Conservation (phyloP, 768 basidiomycete genomes). For the Mycena capillaripes region DNA sequence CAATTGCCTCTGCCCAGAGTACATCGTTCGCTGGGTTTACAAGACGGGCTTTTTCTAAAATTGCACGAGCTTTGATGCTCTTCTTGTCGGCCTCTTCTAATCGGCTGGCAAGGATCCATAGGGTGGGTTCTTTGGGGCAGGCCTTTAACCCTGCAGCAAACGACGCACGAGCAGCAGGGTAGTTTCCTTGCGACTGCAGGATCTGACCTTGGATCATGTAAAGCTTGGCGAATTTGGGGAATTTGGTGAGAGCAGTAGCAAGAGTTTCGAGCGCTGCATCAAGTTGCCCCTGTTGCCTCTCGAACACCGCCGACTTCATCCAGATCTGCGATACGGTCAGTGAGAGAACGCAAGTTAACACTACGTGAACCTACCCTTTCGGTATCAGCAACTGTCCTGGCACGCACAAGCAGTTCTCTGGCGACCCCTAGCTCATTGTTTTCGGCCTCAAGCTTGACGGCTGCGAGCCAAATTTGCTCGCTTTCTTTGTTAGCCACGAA, state of each 20-base stretch:
- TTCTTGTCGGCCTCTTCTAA: slow-evolving; percentile 93
- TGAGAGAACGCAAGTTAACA: not conserved
- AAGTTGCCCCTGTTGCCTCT: slow-evolving; percentile 87
- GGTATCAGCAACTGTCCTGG: slow-evolving; percentile 92
- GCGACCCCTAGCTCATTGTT: slow-evolving; percentile 93
- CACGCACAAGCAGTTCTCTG: slow-evolving; percentile 87
- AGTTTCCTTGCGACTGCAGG: slow-evolving; percentile 71
- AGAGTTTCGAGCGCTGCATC: slow-evolving; percentile 83
- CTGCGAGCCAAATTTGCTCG: slow-evolving; percentile 98
- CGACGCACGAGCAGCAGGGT: slow-evolving; percentile 79
- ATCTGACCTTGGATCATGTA: slow-evolving; percentile 99
- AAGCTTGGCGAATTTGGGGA: slow-evolving; percentile 91
- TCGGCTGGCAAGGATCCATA: slow-evolving; percentile 92
- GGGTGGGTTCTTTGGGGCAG: slow-evolving; percentile 85
- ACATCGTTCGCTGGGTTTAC: slow-evolving; percentile 88
- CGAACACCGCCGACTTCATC: slow-evolving; percentile 99
- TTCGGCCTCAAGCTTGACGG: slow-evolving; percentile 96
- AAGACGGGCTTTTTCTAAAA: slow-evolving; percentile 91
- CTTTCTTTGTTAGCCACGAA: slow-evolving; percentile 97
- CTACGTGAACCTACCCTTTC: slow-evolving; percentile 72
- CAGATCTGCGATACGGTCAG: slow-evolving; percentile 76
- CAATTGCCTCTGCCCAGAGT: slow-evolving; percentile 93
- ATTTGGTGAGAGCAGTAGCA: slow-evolving; percentile 81
- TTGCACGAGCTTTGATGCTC: slow-evolving; percentile 92
- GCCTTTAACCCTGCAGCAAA: slow-evolving; percentile 89